Evolutionary conservation across 176 grass and related monocot species (phyloP).

Genomic region (Oryza australiensis): DNA sequence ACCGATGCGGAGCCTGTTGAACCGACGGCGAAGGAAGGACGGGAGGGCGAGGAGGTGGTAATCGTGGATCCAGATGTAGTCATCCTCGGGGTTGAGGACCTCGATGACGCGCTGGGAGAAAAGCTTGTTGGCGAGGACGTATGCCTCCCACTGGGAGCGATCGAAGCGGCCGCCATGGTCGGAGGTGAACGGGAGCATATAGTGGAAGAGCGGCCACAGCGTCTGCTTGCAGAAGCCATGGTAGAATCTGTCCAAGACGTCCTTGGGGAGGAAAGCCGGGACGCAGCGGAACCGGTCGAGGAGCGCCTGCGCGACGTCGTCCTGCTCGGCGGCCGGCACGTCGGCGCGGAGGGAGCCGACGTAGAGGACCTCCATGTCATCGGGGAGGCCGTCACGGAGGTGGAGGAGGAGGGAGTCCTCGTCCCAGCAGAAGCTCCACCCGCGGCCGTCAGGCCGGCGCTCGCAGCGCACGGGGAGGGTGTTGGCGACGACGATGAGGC

Average conservation of each 20-base stretch:
- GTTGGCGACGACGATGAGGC: conserved; percentile 72
- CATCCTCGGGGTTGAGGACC: conserved; percentile 90
- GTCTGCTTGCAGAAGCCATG: conserved; percentile 97
- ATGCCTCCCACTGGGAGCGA: conserved; percentile 68
- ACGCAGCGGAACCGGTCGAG: conserved; percentile 72
- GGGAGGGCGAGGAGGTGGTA: conserved; percentile 95
- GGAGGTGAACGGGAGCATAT: conserved; percentile 72
- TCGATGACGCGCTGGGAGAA: conserved; percentile 75
- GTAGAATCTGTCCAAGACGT: conserved; percentile 60
- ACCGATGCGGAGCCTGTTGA: conserved; percentile 64
- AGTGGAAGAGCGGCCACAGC: conserved; percentile 98
- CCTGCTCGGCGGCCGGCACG: conserved; percentile 55
- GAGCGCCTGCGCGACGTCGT: conserved; percentile 63
- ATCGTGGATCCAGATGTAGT: conserved; percentile 95
- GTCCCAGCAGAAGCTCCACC: conserved; percentile 68
- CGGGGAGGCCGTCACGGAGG: conserved; percentile 72
- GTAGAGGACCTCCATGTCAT: conserved; percentile 82
- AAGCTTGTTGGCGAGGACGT: conserved; percentile 62
- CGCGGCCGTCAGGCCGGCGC: conserved; percentile 46
- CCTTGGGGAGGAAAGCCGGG: conserved; percentile 66
- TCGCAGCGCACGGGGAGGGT: conserved; percentile 56
- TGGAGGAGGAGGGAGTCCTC: conserved; percentile 72
- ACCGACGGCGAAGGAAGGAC: conserved; percentile 76
- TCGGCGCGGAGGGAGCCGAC: conserved; percentile 68
- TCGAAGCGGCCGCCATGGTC: conserved; percentile 58